These are phyloP conservation scores for Yamadazyma sp. DNA, from an alignment of 1,139 yeast genomes.

Conservation along the genomic window DNA sequence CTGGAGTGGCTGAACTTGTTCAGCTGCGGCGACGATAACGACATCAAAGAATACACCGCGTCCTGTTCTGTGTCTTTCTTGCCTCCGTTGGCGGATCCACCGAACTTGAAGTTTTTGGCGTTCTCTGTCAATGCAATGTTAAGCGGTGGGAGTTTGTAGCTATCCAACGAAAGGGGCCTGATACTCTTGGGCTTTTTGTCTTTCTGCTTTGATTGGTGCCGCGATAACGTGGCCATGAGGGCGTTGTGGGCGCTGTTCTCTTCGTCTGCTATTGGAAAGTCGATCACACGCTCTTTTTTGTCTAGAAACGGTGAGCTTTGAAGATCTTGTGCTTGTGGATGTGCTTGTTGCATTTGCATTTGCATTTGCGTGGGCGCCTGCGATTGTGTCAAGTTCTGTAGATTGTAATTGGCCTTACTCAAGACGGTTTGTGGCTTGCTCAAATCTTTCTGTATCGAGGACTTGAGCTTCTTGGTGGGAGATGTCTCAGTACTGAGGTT, in stretches of 20 bases:
- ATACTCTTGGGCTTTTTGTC: background rate
- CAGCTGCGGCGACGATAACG: constrained; percentile 44
- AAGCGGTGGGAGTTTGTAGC: constrained; percentile 30
- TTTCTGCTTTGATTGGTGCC: constrained; percentile 14
- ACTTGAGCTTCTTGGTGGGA: constrained; percentile 27
- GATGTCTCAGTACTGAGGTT: constrained; percentile 30
- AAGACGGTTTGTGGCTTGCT: constrained; percentile 6
- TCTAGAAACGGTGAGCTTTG: constrained; percentile 25
- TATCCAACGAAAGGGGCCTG: constrained; percentile 11
- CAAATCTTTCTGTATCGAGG: constrained; percentile 16
- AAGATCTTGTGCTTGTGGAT: no score
- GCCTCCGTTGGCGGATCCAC: background rate
- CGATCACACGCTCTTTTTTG: constrained; percentile 13
- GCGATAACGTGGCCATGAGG: constrained; percentile 38
- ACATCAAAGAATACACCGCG: constrained; percentile 47
- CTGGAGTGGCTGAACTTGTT: constrained; percentile 33
- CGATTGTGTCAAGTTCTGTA: constrained; percentile 30
- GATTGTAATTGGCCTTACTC: constrained; percentile 33
- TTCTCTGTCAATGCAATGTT: constrained; percentile 23
- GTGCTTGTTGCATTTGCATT: no score
- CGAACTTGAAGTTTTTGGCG: constrained; percentile 5
- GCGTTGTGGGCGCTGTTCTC: constrained; percentile 48
- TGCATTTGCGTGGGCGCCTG: constrained; percentile 14
- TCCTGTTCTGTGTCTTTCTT: constrained; percentile 36
- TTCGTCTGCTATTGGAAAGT: constrained; percentile 35